phyloP scores from a whole-genome alignment of 331 rosid genomes.

The Pyrus hybrid region DNA sequence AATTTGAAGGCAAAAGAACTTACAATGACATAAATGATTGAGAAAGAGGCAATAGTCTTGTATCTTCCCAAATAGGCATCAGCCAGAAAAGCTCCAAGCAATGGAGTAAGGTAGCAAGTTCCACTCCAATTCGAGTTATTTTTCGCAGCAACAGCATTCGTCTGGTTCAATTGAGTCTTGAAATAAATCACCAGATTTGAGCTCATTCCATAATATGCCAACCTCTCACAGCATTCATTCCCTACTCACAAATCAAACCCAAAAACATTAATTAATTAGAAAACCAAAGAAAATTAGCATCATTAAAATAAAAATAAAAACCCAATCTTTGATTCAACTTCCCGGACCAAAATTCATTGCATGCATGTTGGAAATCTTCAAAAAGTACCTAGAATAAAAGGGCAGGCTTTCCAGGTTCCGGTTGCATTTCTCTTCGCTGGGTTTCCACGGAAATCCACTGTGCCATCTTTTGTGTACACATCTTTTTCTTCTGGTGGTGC shows the following conservation, averaged over 20 bases:
- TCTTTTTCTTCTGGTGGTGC: too few relatives aligned
- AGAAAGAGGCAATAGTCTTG: slow-evolving; percentile 44
- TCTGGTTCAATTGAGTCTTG: slow-evolving; percentile 22
- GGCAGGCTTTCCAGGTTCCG: too few relatives aligned
- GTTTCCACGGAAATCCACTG: too few relatives aligned
- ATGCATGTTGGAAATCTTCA: too few relatives aligned
- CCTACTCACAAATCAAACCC: slow-evolving; percentile 17
- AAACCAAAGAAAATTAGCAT: not conserved
- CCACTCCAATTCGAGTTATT: slow-evolving; percentile 39
- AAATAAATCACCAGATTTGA: slow-evolving; percentile 38
- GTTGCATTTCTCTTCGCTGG: too few relatives aligned
- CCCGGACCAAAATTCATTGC: too few relatives aligned
- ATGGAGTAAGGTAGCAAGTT: slow-evolving; percentile 46
- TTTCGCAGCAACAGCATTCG: slow-evolving; percentile 30
- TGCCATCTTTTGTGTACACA: too few relatives aligned
- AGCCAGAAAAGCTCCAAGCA: slow-evolving; percentile 49
- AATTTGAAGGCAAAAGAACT: slow-evolving; percentile 2
- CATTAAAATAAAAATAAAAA: not conserved
- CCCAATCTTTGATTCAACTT: too few relatives aligned
- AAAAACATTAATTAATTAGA: not conserved
- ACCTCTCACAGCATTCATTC: slow-evolving; percentile 48
- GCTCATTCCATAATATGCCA: slow-evolving; percentile 51
- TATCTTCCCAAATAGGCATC: slow-evolving; percentile 53
- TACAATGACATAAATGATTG: slow-evolving; percentile 40
- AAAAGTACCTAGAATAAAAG: too few relatives aligned